Percentiles rank a stretch among this genome's conserved stretches.
phyloP scores from a whole-genome alignment of 2,329 filamentous ascomycete genomes.

The Xylaria sp. region DNA sequence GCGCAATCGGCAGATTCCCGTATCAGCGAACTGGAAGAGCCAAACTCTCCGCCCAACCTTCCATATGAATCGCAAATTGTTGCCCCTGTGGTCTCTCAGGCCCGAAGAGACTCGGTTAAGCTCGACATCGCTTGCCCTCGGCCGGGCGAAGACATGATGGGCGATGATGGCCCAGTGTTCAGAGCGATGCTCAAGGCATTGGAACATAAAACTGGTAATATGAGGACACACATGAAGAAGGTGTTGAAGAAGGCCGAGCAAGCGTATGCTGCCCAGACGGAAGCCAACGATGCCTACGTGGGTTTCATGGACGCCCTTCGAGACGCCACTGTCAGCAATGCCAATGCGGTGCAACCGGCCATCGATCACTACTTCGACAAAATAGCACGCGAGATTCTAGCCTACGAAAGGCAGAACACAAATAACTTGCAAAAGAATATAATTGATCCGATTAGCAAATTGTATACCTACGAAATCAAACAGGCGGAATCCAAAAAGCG shows the following conservation, averaged over 20 bases:
- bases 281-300: conserved; percentile 85
- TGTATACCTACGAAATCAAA: conserved; percentile 97
- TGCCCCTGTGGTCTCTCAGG: conserved; percentile 35
- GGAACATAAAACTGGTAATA: conserved; percentile 95
- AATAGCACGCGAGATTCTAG: conserved; percentile 88
- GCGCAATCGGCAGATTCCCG: conserved; percentile 87
- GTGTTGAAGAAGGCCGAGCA: conserved; percentile 94
- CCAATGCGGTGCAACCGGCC: conserved; percentile 95
- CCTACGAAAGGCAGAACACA: conserved; percentile 87
- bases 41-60: conserved; percentile 61
- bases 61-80: conserved; percentile 51
- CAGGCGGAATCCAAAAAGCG: conserved; percentile 96
- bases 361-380: conserved; percentile 98
- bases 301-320: conserved; percentile 86
- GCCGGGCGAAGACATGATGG: conserved; percentile 84
- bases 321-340: conserved; percentile 89
- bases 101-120: conserved; percentile 69
- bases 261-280: conserved; percentile 79
- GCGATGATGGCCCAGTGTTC: conserved; percentile 94
- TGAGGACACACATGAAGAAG: conserved; percentile 95
- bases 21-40: conserved; percentile 76
- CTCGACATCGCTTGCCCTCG: conserved; percentile 89
- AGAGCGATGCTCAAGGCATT: conserved; percentile 95
- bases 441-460: conserved; percentile 89
- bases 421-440: conserved; percentile 88